A percentile compares a stretch with the other conserved stretches of the same genome.
Evolutionary conservation across 2,329 filamentous ascomycete genomes (phyloP).

Genomic region (Sporothrix curviconia): DNA sequence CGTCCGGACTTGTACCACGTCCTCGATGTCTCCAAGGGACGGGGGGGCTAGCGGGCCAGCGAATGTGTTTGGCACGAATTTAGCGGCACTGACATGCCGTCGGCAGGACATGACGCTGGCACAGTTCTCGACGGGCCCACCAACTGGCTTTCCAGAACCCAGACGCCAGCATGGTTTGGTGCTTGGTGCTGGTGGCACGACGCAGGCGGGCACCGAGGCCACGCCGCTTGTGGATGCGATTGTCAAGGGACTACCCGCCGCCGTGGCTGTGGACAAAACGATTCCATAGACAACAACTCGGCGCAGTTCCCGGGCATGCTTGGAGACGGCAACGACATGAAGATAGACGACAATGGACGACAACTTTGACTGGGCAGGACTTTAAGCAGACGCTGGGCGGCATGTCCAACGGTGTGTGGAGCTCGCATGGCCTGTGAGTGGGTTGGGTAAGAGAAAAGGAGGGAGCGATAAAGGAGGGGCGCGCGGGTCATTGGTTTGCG

Average conservation of each 20-base stretch:
- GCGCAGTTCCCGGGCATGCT: slow-evolving; percentile 17
- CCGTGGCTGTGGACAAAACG: slow-evolving; percentile 49
- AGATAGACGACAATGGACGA: slow-evolving; percentile 34
- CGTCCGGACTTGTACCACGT: slow-evolving; percentile 31
- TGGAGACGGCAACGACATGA: slow-evolving; percentile 28
- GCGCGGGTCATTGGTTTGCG: background rate
- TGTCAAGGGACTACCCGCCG: slow-evolving; percentile 41
- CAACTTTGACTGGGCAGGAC: slow-evolving; percentile 32
- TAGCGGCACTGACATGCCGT: slow-evolving; percentile 16
- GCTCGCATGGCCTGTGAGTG: slow-evolving; percentile 19
- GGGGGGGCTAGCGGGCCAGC: background rate
- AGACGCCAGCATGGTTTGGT: no score
- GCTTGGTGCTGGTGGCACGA: no score
- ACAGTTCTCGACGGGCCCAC: slow-evolving; percentile 9
- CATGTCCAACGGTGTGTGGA: slow-evolving; percentile 24
- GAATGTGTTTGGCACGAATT: slow-evolving; percentile 15
- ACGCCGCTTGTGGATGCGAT: slow-evolving; percentile 34
- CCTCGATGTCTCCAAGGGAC: slow-evolving; percentile 15
- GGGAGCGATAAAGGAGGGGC: background rate
- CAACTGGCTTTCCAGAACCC: background rate
- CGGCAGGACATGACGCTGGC: slow-evolving; percentile 19
- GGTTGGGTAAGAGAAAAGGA: no score
- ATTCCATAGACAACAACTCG: slow-evolving; percentile 10
- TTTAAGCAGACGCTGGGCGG: slow-evolving; percentile 31
- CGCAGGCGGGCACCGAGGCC: background rate